Evolutionary conservation across 2,329 filamentous ascomycete genomes (phyloP), one percentile per base, ranked within the genome.

Genomic region (Pseudodiploospora longispora): DNA sequence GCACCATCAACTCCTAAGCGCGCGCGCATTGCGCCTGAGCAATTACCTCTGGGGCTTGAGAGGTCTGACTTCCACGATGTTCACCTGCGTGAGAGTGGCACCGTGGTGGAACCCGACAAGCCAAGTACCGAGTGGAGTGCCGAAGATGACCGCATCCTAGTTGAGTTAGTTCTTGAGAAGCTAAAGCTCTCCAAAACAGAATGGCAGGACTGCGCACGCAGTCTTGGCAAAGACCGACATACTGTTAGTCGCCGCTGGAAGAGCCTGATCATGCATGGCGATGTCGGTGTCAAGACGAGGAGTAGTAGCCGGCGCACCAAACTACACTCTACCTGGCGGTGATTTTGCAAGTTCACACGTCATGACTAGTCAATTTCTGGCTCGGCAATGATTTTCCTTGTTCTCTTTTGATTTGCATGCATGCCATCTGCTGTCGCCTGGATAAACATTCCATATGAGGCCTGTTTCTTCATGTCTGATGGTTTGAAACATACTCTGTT

Each of bases 101-200:
- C 63, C 1, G 66, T 69, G 33, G 59, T 71, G 10, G 67, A 71
- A 30, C 54, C 63, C 29, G 71, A 71, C 41, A 63, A 59, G 2
- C 71, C 74, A 47, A 69, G 66, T 43, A 65, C 69, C 46, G 62
- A 64, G 34, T 84, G 81, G 81, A 80, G 71, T 47, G 67, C 69
- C 2, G 80, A 83, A 50, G 79, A 84, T 49, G 80, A 84, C 58
- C 70, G 78, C 46, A 68, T 82, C 46, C 67, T 85, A 2, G 76
- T 84, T n/a, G 79, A 83, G 61, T 69, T 84, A 12, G 78, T 85
- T 34, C 67, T 84, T 5, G 78, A 82, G 58, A 83, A 83, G 65
- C 68, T 84, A 44, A 76, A 75, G 62, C 68, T 85, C 27, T 74
- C 73, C 52, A 82, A 78, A 61, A 69, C 72, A 41, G 79, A 84